Evolutionary conservation across 495 filamentous ascomycete genomes (phyloP).

Genomic region (Friedmanniomyces endolithicus): DNA sequence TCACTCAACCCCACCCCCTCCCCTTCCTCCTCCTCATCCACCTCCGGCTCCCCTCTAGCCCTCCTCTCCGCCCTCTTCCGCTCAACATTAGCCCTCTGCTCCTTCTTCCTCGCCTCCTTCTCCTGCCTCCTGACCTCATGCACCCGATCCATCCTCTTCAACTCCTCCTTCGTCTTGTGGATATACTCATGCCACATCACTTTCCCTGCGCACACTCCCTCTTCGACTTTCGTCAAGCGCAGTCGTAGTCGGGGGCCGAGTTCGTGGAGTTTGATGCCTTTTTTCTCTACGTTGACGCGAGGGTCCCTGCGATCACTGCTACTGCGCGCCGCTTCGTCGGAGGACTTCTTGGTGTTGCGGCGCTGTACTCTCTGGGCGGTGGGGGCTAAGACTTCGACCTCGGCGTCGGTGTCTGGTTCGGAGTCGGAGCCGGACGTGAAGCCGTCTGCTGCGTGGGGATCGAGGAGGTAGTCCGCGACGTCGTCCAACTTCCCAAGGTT

Average conservation of each 20-base stretch:
- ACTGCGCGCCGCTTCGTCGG: background rate
- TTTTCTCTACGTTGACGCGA: conserved; percentile 54
- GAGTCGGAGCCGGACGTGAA: conserved; percentile 89
- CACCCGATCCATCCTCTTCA: conserved; percentile 59
- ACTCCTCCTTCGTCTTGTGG: conserved; percentile 65
- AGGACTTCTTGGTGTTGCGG: background rate
- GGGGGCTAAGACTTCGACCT: conserved; percentile 78
- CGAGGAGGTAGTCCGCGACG: conserved; percentile 88
- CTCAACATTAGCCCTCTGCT: conserved; percentile 78
- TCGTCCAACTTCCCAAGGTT: conserved; percentile 85
- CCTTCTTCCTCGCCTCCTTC: conserved; percentile 66
- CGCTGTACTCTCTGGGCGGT: conserved; percentile 57
- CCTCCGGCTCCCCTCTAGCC: conserved; percentile 31
- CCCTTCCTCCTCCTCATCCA: conserved; percentile 46
- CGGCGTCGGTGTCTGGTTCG: conserved; percentile 86
- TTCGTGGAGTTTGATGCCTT: conserved; percentile 81
- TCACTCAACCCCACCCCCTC: conserved; percentile 41
- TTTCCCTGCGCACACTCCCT: conserved; percentile 79
- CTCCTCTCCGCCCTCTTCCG: conserved; percentile 57
- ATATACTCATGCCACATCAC: conserved; percentile 97
- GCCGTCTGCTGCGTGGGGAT: conserved; percentile 65
- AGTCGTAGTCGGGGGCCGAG: conserved; percentile 82
- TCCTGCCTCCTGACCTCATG: conserved; percentile 69
- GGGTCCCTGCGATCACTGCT: conserved; percentile 8
- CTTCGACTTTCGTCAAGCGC: conserved; percentile 89